Conservation (phyloP, 805 yeast genomes). For the Metschnikowia anglica region DNA sequence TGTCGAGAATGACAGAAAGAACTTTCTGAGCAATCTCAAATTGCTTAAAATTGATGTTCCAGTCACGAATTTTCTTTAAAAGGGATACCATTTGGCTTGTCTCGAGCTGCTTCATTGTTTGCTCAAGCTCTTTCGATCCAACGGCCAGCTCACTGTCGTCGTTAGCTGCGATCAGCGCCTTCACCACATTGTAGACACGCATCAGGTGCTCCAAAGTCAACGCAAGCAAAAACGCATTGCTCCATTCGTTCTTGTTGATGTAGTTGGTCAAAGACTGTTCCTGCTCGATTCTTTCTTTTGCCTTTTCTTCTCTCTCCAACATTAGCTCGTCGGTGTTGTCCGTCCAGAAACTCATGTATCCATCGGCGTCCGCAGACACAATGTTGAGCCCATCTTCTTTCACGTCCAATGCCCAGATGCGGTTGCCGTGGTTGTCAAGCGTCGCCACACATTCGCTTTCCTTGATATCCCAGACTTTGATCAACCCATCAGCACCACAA, state of each 20-base stretch:
- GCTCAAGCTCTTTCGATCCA: conserved; percentile 62
- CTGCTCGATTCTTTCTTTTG: conserved; percentile 66
- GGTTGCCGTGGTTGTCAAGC: conserved; percentile 85
- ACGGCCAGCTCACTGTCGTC: conserved; percentile 50
- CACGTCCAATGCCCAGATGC: conserved; percentile 86
- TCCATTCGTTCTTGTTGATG: conserved; percentile 75
- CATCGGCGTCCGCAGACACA: conserved; percentile 93
- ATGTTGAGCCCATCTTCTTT: conserved; percentile 66
- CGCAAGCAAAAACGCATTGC: conserved; percentile 83
- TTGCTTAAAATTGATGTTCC: conserved; percentile 89
- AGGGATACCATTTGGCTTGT: conserved; percentile 59
- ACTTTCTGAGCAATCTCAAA: conserved; percentile 79
- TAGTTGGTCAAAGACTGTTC: conserved; percentile 84
- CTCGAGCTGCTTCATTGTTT: conserved; percentile 55
- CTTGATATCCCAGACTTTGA: conserved; percentile 83
- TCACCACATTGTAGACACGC: conserved; percentile 77
- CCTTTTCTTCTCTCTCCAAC: conserved; percentile 49
- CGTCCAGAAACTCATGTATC: conserved; percentile 83
- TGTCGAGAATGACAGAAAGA: conserved; percentile 60
- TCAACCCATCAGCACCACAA: conserved; percentile 92
- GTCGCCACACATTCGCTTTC: conserved; percentile 73
- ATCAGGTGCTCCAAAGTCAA: conserved; percentile 86
- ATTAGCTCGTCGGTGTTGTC: conserved; percentile 79
- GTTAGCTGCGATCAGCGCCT: conserved; percentile 53
- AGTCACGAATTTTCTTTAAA: conserved; percentile 79